A percentile compares a stretch with the other conserved stretches of the same genome.
These are phyloP conservation scores for Marasmius tenuissimus DNA, from an alignment of 1,284 basidiomycete genomes.

Conservation along the genomic window DNA sequence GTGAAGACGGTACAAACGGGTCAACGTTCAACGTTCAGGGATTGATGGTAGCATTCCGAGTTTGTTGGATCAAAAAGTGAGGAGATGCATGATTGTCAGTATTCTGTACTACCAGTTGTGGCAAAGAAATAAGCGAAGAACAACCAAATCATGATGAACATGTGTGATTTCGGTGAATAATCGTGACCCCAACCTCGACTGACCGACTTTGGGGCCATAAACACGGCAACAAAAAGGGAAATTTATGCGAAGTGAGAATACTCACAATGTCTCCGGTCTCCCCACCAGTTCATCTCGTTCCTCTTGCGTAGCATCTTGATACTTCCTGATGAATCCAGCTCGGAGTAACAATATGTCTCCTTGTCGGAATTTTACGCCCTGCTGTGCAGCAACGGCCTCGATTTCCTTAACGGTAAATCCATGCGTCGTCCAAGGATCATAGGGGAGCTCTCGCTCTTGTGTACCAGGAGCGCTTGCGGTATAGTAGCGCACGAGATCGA, in stretches of 20 bases:
- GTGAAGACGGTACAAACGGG: constrained; percentile 1
- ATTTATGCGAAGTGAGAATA: constrained; percentile 9
- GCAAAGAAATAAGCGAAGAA: too few relatives aligned
- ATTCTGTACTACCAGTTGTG: too few relatives aligned
- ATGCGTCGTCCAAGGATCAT: constrained; percentile 67
- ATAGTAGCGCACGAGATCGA: constrained; percentile 62
- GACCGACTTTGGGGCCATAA: not conserved
- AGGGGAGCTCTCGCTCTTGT: constrained; percentile 38
- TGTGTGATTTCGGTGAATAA: too few relatives aligned
- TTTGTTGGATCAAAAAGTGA: not conserved
- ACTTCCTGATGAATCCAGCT: constrained; percentile 69
- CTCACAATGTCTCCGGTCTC: constrained; percentile 54
- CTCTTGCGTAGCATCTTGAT: constrained; percentile 42
- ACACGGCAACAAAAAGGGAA: not conserved
- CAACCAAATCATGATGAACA: too few relatives aligned
- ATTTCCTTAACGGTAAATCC: constrained; percentile 56
- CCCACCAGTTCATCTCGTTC: constrained; percentile 45
- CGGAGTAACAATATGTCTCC: constrained; percentile 65
- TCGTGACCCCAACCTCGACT: not conserved
- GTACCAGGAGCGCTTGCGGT: constrained; percentile 35
- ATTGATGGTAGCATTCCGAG: not conserved
- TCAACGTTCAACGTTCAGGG: not conserved
- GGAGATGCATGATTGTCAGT: too few relatives aligned
- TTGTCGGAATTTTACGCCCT: constrained; percentile 57
- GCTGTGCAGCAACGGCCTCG: constrained; percentile 58